Evolutionary conservation across 148 eudicot genomes (phyloP).

Genomic region (Vaccinium corymbosum): DNA sequence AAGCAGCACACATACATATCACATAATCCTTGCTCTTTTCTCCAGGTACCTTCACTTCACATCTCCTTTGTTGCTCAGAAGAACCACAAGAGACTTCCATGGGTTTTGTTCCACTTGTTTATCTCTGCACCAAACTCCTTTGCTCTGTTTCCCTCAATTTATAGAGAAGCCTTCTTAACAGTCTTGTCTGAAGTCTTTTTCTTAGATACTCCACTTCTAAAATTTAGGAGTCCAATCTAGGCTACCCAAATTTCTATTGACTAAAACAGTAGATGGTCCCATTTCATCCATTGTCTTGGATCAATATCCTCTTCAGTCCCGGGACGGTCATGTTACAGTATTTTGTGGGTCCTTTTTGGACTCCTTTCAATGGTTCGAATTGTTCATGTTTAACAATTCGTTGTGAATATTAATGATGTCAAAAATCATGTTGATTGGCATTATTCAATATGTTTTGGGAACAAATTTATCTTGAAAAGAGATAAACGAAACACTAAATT

Average conservation of each 20-base stretch:
- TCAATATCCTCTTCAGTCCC: too few species aligned
- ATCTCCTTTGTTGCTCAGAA: background rate
- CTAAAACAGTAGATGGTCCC: slow-evolving; percentile 1
- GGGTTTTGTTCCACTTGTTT: background rate
- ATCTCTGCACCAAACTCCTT: background rate
- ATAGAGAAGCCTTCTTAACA: background rate
- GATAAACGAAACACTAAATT: too few species aligned
- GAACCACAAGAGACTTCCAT: slow-evolving; percentile 14
- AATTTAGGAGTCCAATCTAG: background rate
- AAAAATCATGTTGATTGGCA: background rate
- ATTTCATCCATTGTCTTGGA: background rate
- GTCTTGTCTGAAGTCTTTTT: background rate
- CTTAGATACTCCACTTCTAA: background rate
- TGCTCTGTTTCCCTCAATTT: background rate
- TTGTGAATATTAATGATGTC: background rate
- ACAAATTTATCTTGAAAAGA: too few species aligned
- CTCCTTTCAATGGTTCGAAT: background rate
- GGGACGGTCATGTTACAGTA: background rate
- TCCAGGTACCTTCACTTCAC: background rate
- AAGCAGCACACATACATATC: slow-evolving; percentile 11
- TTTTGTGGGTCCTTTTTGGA: background rate
- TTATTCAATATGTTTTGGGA: background rate
- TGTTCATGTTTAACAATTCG: too few species aligned
- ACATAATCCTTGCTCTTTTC: slow-evolving; percentile 5
- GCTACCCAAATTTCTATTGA: background rate